phyloP scores from a whole-genome alignment of 257 asterid genomes.

The Solanum raphanifolium region DNA sequence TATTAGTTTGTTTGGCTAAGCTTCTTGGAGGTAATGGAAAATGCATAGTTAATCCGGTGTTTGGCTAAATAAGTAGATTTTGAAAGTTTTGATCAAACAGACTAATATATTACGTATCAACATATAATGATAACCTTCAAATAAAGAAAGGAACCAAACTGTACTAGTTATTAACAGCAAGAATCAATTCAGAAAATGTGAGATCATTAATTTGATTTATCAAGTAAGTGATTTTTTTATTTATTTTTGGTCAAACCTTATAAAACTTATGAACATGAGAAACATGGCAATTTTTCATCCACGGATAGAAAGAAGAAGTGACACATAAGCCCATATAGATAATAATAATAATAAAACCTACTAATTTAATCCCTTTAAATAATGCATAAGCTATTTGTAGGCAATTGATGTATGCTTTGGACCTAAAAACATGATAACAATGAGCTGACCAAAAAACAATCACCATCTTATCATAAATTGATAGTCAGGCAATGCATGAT shows the following conservation, averaged over 20 bases:
- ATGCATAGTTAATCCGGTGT: background rate
- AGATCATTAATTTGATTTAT: background rate
- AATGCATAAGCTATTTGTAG: background rate
- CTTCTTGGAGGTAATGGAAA: background rate
- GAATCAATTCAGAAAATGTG: background rate
- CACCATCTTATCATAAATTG: background rate
- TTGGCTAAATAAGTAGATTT: background rate
- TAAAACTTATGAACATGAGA: background rate
- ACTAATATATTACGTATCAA: background rate
- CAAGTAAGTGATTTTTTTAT: background rate
- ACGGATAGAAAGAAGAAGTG: background rate
- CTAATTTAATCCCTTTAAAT: background rate
- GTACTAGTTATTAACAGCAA: background rate
- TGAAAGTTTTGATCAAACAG: background rate
- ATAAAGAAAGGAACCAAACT: background rate
- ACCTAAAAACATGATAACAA: background rate
- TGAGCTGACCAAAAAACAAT: background rate
- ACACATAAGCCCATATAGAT: background rate
- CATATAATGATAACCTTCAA: background rate
- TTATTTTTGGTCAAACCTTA: background rate
- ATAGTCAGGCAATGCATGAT: constrained; percentile 25
- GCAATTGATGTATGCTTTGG: background rate
- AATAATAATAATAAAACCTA: background rate
- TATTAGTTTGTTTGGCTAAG: background rate
- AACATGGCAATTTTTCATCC: constrained; percentile 1